Percentiles rank a stretch among this genome's conserved stretches.
These are phyloP conservation scores for Thelonectria olida DNA, from an alignment of 2,329 filamentous ascomycete species.

Conservation along the genomic window DNA sequence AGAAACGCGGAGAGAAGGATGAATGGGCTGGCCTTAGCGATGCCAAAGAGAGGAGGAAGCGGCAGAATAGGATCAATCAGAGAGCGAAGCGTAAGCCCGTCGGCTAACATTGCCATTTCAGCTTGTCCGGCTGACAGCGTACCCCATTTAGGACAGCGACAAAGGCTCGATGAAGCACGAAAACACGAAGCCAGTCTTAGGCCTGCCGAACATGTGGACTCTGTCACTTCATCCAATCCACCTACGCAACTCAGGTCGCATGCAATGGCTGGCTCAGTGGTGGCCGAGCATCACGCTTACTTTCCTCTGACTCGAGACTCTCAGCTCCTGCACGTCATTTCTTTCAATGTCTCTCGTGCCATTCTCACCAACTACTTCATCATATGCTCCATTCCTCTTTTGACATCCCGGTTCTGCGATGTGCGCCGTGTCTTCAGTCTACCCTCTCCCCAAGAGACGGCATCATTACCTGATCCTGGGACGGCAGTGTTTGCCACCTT, in stretches of 20 bases:
- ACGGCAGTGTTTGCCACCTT: background rate
- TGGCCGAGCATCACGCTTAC: constrained; percentile 14
- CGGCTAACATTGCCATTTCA: background rate
- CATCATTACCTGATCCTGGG: background rate
- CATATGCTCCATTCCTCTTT: constrained; percentile 18
- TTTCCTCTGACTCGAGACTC: constrained; percentile 30
- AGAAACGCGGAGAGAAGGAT: constrained; percentile 22
- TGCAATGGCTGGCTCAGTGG: background rate
- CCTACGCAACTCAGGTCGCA: background rate
- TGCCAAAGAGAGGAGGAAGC: constrained; percentile 29
- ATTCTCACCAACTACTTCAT: constrained; percentile 35
- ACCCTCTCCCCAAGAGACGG: background rate
- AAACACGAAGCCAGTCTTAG: background rate
- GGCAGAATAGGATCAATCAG: constrained; percentile 33
- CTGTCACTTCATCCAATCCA: background rate
- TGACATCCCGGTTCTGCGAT: constrained; percentile 15
- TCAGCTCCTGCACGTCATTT: constrained; percentile 30
- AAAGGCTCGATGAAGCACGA: constrained; percentile 15
- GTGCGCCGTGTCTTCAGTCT: constrained; percentile 12
- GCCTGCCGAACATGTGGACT: background rate
- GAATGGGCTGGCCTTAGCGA: constrained; percentile 30
- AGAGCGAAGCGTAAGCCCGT: constrained; percentile 30
- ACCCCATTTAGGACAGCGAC: constrained; percentile 27
- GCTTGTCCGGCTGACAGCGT: constrained; percentile 4
- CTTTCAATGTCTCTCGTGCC: constrained; percentile 31